phyloP scores from a whole-genome alignment of 305 asterid species.

The Ajuga reptans region DNA sequence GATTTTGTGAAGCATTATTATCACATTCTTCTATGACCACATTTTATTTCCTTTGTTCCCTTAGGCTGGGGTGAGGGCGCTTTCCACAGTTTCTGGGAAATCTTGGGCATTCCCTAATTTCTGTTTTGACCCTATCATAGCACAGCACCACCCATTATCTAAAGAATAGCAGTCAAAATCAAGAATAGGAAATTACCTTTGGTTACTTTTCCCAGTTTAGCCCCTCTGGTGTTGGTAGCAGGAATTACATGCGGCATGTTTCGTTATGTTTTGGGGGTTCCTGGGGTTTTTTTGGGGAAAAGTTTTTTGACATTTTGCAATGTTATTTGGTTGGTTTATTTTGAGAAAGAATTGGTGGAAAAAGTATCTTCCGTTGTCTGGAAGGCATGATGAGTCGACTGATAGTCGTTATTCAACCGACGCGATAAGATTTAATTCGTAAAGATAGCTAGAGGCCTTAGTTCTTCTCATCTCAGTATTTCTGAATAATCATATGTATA shows the following conservation, averaged over 20 bases:
- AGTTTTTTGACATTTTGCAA: neutral
- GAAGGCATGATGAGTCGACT: neutral
- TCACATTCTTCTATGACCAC: neutral
- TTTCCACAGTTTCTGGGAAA: neutral
- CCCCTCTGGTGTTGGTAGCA: neutral
- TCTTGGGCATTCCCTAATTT: neutral
- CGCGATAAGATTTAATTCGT: neutral
- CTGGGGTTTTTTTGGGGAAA: neutral
- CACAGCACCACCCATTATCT: neutral
- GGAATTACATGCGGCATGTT: neutral
- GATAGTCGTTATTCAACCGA: neutral
- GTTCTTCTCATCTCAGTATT: neutral
- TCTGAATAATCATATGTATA: neutral
- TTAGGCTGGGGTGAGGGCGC: neutral
- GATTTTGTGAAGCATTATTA: slow-evolving; percentile 12
- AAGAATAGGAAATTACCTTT: neutral
- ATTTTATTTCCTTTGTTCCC: neutral
- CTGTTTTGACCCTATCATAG: neutral
- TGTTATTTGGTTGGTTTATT: neutral
- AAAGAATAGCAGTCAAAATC: neutral
- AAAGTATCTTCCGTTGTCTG: neutral
- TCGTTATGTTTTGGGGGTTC: neutral
- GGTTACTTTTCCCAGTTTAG: neutral
- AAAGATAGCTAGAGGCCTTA: neutral
- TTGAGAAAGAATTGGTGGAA: neutral